Evolutionary conservation across 371 early-diverging fungal species (phyloP).

Genomic region (Mortierella sp.): DNA sequence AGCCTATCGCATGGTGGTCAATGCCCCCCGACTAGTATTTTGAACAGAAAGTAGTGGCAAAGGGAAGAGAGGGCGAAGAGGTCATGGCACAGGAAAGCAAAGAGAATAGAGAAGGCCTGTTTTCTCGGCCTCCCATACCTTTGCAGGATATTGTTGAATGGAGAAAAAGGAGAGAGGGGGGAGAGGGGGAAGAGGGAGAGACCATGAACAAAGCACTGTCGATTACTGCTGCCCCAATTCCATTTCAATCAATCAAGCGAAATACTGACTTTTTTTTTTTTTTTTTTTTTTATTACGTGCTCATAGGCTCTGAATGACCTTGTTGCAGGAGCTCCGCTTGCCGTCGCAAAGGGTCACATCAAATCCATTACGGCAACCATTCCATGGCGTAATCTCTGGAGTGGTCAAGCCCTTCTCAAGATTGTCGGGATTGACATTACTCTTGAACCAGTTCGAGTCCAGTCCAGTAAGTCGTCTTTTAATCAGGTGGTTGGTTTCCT

Average conservation of each 20-base stretch:
- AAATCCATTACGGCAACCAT: constrained; percentile 77
- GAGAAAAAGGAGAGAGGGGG: too few species aligned
- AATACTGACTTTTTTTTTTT: constrained; percentile 11
- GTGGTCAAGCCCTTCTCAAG: constrained; percentile 78
- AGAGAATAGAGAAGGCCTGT: too few species aligned
- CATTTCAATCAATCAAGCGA: neutral
- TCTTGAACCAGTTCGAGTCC: constrained; percentile 61
- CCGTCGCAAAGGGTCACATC: constrained; percentile 75
- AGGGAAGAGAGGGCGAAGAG: neutral
- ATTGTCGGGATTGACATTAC: constrained; percentile 77
- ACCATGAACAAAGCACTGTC: too few species aligned
- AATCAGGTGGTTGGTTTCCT: neutral
- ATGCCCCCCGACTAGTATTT: neutral
- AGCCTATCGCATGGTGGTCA: neutral
- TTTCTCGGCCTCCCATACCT: too few species aligned
- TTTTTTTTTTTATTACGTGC: neutral
- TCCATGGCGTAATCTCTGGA: constrained; percentile 88
- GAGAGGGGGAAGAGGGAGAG: too few species aligned
- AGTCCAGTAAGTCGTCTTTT: constrained; percentile 36
- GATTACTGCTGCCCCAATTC: neutral
- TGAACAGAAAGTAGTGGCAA: too few species aligned
- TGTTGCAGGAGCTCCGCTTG: constrained; percentile 72
- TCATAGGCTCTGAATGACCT: constrained; percentile 79
- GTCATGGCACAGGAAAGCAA: too few species aligned
- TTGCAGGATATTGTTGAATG: too few species aligned